Evolutionary conservation across 1,284 basidiomycete genomes (phyloP).

Genomic region (Phlebopus sp.): DNA sequence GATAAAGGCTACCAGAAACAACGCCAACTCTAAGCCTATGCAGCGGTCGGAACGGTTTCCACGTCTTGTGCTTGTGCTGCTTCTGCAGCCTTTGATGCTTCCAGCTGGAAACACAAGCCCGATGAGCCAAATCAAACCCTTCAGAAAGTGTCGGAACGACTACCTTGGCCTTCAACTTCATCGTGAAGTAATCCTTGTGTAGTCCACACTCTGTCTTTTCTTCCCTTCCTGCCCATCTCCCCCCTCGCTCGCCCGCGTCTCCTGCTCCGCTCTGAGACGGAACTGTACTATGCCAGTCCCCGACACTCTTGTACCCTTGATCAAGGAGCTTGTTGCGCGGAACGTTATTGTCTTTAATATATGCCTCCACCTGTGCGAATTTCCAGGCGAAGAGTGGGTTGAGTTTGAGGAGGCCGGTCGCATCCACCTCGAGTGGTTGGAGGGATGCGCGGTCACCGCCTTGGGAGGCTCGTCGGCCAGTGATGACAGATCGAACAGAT

Average conservation of each 20-base stretch:
- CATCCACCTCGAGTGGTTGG: conserved; percentile 88
- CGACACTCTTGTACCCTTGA: conserved; percentile 92
- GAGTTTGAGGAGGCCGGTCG: conserved; percentile 90
- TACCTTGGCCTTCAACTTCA: conserved; percentile 54
- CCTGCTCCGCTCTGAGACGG: conserved; percentile 57
- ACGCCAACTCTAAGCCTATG: neutral
- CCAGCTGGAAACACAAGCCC: conserved; percentile 1
- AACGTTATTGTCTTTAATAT: conserved; percentile 81
- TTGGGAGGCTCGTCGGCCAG: conserved; percentile 90
- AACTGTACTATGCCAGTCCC: conserved; percentile 94
- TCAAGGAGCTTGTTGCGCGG: conserved; percentile 88
- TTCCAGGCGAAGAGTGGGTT: conserved; percentile 94
- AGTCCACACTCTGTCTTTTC: conserved; percentile 96
- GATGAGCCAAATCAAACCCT: neutral
- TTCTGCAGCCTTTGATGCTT: conserved; percentile 4
- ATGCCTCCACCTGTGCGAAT: conserved; percentile 83
- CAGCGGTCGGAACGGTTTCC: neutral
- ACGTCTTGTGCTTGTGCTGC: neutral
- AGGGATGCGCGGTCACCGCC: conserved; percentile 84
- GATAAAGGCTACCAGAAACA: neutral
- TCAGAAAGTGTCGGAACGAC: no score
- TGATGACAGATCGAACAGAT: conserved; percentile 87
- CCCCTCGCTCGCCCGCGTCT: conserved; percentile 81
- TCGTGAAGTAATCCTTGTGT: conserved; percentile 81
- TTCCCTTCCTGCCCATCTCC: conserved; percentile 85